Evolutionary conservation across 306 rosid species (phyloP).

Genomic region (Begonia loranthoides): DNA sequence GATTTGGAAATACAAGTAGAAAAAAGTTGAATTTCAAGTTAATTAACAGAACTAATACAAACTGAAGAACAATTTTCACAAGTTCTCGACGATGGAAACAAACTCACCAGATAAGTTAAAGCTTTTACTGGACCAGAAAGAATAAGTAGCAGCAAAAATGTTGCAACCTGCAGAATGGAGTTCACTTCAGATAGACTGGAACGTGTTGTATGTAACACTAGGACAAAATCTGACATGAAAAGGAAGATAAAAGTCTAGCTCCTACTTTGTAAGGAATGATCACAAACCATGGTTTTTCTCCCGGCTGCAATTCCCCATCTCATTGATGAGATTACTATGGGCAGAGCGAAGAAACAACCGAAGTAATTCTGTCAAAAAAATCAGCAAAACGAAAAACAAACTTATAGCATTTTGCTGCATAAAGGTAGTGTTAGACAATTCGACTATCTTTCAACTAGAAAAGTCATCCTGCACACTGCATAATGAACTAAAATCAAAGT

Average conservation of each 20-base stretch:
- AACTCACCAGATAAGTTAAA: slow-evolving; percentile 68
- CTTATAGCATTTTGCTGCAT: no score
- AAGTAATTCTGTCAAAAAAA: slow-evolving; percentile 68
- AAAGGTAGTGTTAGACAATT: no score
- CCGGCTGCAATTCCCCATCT: slow-evolving; percentile 93
- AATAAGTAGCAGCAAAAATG: slow-evolving; percentile 66
- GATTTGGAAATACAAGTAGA: no score
- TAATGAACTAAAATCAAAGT: no score
- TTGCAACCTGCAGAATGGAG: slow-evolving; percentile 58
- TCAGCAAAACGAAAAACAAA: neutral
- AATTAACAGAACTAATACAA: no score
- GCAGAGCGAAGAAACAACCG: slow-evolving; percentile 84
- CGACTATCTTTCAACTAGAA: no score
- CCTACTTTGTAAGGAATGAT: slow-evolving; percentile 10
- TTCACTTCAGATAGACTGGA: no score
- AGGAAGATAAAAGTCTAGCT: neutral
- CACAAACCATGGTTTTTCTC: slow-evolving; percentile 86
- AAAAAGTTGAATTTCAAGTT: no score
- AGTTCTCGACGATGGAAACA: neutral
- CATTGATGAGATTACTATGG: slow-evolving; percentile 89
- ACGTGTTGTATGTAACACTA: neutral
- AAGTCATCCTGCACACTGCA: no score
- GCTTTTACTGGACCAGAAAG: slow-evolving; percentile 95
- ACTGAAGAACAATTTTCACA: no score
- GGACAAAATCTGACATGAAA: neutral